phyloP scores from a whole-genome alignment of 1,284 basidiomycete genomes.

The Phellopilus nigrolimitatus region DNA sequence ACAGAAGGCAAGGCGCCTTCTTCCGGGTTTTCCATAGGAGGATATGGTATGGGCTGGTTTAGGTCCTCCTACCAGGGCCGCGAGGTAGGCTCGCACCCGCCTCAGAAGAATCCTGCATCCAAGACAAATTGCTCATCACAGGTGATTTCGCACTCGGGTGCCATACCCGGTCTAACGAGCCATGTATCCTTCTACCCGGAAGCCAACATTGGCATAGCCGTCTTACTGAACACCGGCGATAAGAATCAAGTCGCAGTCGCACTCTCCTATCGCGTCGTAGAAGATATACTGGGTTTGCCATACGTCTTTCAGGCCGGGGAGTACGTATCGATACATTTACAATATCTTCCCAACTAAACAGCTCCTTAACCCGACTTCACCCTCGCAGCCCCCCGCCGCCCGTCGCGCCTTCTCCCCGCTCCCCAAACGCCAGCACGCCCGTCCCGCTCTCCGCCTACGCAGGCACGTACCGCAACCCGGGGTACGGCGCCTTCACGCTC shows the following conservation, averaged over 20 bases:
- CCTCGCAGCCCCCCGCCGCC: neutral
- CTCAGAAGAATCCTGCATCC: neutral
- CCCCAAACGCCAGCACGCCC: constrained; percentile 1
- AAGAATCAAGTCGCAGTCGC: constrained; percentile 11
- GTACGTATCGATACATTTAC: neutral
- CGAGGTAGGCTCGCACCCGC: constrained; percentile 23
- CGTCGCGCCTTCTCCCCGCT: neutral
- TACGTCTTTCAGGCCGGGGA: constrained; percentile 1
- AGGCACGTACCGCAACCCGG: constrained; percentile 24
- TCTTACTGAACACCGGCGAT: constrained; percentile 30
- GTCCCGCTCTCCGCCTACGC: constrained; percentile 21
- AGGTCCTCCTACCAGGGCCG: constrained; percentile 24
- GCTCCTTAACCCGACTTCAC: neutral
- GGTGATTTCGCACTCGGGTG: constrained; percentile 29
- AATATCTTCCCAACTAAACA: neutral
- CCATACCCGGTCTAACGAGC: constrained; percentile 29
- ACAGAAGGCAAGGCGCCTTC: neutral
- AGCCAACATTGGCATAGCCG: constrained; percentile 28
- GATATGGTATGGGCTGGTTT: constrained; percentile 31
- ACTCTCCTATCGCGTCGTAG: neutral
- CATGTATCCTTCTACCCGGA: constrained; percentile 27
- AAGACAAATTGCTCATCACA: constrained; percentile 11
- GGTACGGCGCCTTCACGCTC: constrained; percentile 24
- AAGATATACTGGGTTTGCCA: constrained; percentile 5
- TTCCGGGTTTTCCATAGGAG: constrained; percentile 22